Base-by-base conservation (phyloP, 495 filamentous ascomycete species). In the Trichoderma virens region DNA sequence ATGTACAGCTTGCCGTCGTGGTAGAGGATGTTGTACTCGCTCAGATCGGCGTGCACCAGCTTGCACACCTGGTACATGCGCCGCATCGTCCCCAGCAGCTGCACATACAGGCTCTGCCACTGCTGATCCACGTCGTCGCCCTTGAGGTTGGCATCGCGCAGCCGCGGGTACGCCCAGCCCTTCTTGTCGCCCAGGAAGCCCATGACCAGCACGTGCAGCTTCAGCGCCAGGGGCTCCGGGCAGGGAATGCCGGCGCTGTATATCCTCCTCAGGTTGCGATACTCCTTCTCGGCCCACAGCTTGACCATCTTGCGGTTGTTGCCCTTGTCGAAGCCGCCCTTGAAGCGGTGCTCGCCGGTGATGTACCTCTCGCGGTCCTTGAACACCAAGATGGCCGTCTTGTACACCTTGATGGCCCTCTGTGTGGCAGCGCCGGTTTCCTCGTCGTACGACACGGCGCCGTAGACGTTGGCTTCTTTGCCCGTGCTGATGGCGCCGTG, bases 391-490 rank as follows among this genome's bases (percentile, higher is more conserved):
- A 97, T 97, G 51, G 88, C 88, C 0, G 95, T 98, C 80, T 98
- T 98, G 83, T 98, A 98, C 27, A 98, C 89, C 75, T 98, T 98
- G 78, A 98, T 91, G 16, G 94, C 94, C 60, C 91, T 86, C 34
- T 80, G 74, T 23, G 75, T 67, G 0, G 72, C 65, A 7, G 68
- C 64, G 66, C 91, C 86, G 31, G 77, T 69, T 9, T 79, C 69
- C 18, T 78, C 72, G 28, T 73, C 68, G 25, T 82, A 75, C 14
- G 75, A 70, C 16, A 77, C 68, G 6, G 75, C 80, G 66, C 93
- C 88, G 76, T 98, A 98, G 25, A 98, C 94, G 67, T 98, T 98
- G 56, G 94, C 94, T 75, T 98, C 94, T 72, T 98, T 98, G 56
- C 94, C 94, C 0, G 94, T 97, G 47, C 90, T 94, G 66, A 98